These are phyloP conservation scores for Colletotrichum sp. DNA, from an alignment of 2,329 filamentous ascomycete species.

Conservation along the genomic window DNA sequence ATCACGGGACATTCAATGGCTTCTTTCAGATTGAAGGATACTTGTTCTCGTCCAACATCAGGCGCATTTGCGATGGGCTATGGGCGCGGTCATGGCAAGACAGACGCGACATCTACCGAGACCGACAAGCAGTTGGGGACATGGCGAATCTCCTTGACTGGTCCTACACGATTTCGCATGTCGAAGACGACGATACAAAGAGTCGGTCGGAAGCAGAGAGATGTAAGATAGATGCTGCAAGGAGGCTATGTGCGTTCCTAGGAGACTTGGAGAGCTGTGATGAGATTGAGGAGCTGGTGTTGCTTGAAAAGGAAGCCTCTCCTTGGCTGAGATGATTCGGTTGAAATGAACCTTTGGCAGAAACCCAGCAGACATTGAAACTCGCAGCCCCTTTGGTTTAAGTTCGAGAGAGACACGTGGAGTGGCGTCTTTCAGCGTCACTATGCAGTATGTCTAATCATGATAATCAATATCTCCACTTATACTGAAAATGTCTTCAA, in stretches of 20 bases:
- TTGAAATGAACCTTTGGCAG: background rate
- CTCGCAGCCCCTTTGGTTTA: background rate
- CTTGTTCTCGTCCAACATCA: constrained; percentile 33
- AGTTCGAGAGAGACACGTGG: background rate
- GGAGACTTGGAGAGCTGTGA: background rate
- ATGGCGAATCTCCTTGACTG: constrained; percentile 33
- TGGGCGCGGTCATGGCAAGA: constrained; percentile 35
- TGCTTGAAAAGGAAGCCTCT: background rate
- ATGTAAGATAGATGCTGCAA: background rate
- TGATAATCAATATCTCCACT: background rate
- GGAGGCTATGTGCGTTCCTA: background rate
- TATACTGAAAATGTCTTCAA: background rate
- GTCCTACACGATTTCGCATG: constrained; percentile 29
- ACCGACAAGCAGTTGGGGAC: constrained; percentile 29
- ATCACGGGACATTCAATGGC: background rate
- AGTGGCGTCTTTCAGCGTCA: background rate
- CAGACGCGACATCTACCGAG: constrained; percentile 30
- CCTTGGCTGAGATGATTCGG: background rate
- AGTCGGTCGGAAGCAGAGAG: background rate
- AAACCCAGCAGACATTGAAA: background rate
- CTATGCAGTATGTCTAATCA: background rate
- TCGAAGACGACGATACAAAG: background rate
- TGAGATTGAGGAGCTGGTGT: background rate
- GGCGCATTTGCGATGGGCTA: constrained; percentile 32
- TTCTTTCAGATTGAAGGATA: background rate